Conservation (phyloP, 495 filamentous ascomycete genomes). For the Beverwykella pulmonaria region DNA sequence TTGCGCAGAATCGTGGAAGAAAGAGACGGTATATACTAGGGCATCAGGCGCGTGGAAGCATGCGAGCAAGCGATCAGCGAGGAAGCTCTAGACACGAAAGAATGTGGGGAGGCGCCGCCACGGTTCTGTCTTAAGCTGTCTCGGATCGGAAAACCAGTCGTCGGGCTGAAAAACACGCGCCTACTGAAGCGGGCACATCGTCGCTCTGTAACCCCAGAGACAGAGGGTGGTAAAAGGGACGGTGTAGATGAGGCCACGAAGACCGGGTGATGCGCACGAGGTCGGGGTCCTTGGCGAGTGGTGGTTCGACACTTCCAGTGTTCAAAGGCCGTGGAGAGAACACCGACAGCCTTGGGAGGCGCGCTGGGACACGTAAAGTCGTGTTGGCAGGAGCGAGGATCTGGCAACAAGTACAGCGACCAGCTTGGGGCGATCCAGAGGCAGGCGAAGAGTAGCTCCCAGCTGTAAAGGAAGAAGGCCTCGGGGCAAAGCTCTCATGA, state of each 20-base stretch:
- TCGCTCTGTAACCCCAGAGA: constrained; percentile 38
- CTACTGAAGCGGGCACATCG: constrained; percentile 37
- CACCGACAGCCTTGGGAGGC: constrained; percentile 22
- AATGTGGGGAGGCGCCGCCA: constrained; percentile 42
- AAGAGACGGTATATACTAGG: constrained; percentile 37
- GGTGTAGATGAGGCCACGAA: constrained; percentile 20
- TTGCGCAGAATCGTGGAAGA: constrained; percentile 37
- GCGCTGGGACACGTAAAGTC: constrained; percentile 18
- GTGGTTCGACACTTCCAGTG: constrained; percentile 32
- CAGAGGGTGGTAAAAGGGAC: constrained; percentile 24
- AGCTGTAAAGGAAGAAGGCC: constrained; percentile 29
- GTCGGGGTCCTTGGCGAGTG: constrained; percentile 27
- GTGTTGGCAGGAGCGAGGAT: constrained; percentile 14
- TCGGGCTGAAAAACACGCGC: constrained; percentile 19
- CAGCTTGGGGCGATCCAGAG: constrained; percentile 19
- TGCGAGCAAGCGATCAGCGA: constrained; percentile 14
- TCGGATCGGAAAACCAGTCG: constrained; percentile 31
- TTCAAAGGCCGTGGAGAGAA: constrained; percentile 21
- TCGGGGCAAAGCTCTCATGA: constrained; percentile 36
- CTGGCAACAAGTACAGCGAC: constrained; percentile 8
- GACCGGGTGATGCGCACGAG: constrained; percentile 14
- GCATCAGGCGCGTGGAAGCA: constrained; percentile 33
- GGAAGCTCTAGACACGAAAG: constrained; percentile 30
- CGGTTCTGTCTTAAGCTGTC: constrained; percentile 22
- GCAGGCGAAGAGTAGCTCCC: constrained; percentile 22